Evolutionary conservation across 1,284 basidiomycete species (phyloP).

Genomic region (Trichosporon inkin): DNA sequence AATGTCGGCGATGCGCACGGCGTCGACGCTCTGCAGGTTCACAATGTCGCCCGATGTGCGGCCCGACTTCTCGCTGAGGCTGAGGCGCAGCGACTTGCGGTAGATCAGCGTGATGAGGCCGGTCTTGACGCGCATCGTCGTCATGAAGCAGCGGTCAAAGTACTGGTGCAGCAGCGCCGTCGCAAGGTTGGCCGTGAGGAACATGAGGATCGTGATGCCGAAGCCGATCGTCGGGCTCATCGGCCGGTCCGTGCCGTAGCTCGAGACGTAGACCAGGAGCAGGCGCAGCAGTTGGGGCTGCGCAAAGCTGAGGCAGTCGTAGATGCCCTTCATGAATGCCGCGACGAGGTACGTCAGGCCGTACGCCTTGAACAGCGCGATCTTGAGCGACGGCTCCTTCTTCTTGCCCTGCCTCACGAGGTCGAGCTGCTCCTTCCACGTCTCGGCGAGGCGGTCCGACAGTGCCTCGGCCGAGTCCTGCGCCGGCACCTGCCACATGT

Average conservation of each 20-base stretch:
- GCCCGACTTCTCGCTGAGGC: slow-evolving; percentile 69
- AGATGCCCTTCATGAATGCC: slow-evolving; percentile 64
- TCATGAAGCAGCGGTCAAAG: slow-evolving; percentile 55
- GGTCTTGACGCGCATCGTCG: slow-evolving; percentile 80
- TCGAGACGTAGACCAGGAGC: slow-evolving; percentile 74
- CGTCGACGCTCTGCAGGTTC: slow-evolving; percentile 81
- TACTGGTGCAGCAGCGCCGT: slow-evolving; percentile 81
- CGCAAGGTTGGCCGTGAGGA: slow-evolving; percentile 67
- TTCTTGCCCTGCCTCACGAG: slow-evolving; percentile 54
- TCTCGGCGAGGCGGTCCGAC: slow-evolving; percentile 58
- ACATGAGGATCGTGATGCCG: slow-evolving; percentile 72
- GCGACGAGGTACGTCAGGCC: slow-evolving; percentile 73
- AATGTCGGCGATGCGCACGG: slow-evolving; percentile 79
- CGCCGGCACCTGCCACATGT: slow-evolving; percentile 64
- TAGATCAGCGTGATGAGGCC: slow-evolving; percentile 83
- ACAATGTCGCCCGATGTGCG: slow-evolving; percentile 87
- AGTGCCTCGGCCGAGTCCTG: slow-evolving; percentile 70
- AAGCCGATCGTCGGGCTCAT: slow-evolving; percentile 59
- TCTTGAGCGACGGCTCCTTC: slow-evolving; percentile 66
- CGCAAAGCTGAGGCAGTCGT: slow-evolving; percentile 75
- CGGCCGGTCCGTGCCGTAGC: slow-evolving; percentile 54
- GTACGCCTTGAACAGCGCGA: slow-evolving; percentile 69
- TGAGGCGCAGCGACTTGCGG: slow-evolving; percentile 77
- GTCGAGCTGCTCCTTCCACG: slow-evolving; percentile 51
- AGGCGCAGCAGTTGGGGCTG: slow-evolving; percentile 84